phyloP scores from a whole-genome alignment of 768 basidiomycete species.

The Hysterangium stoloniferum region DNA sequence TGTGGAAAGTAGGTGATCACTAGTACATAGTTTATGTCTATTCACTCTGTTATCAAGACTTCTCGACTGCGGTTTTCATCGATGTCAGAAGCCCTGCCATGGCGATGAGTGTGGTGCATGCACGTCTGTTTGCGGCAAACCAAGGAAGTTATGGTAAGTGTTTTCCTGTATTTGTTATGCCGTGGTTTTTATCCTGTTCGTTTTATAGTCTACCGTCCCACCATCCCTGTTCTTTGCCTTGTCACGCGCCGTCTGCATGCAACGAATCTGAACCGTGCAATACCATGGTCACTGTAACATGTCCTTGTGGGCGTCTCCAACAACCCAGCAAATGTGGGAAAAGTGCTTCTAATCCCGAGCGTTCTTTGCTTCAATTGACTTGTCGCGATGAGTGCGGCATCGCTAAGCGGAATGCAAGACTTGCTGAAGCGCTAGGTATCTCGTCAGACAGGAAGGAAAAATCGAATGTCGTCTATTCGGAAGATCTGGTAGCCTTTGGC shows the following conservation, averaged over 20 bases:
- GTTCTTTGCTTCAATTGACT: constrained; percentile 41
- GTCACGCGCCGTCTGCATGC: constrained; percentile 87
- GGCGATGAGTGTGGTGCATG: constrained; percentile 74
- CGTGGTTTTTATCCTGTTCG: not conserved
- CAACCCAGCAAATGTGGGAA: constrained; percentile 70
- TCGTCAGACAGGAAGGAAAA: constrained; percentile 36
- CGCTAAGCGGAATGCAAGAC: constrained; percentile 76
- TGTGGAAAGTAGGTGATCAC: constrained; percentile 62
- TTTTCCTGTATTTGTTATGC: not conserved
- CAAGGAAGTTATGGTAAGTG: constrained; percentile 72
- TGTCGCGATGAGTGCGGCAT: constrained; percentile 81
- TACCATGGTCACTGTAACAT: constrained; percentile 56
- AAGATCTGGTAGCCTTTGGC: constrained; percentile 58
- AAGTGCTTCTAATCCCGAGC: constrained; percentile 37
- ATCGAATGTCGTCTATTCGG: constrained; percentile 44
- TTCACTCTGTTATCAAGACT: constrained; percentile 31
- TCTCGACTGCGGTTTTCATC: constrained; percentile 83
- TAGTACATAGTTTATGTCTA: not conserved
- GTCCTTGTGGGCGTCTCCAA: constrained; percentile 77
- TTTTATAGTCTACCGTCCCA: constrained; percentile 48
- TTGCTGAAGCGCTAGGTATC: constrained; percentile 92
- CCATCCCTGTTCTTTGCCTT: constrained; percentile 70
- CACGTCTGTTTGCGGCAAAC: constrained; percentile 73
- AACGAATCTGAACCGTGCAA: constrained; percentile 74
- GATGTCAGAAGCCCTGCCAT: constrained; percentile 79